Base-by-base conservation (phyloP, 352 stramenopile genomes). In the Phytophthora pluvialis region DNA sequence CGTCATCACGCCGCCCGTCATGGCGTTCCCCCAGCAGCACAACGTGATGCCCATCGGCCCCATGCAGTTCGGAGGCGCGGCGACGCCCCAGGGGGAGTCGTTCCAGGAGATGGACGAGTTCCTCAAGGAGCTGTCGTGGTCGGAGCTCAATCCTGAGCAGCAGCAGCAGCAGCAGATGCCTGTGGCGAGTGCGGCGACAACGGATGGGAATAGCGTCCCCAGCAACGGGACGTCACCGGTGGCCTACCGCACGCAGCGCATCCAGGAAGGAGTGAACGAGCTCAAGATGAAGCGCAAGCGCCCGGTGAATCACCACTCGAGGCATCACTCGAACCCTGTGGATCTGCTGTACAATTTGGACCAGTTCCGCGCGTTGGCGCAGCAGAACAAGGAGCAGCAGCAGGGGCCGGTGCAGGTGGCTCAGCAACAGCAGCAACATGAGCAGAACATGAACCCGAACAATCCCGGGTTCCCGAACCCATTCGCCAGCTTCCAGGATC, bases 251-350 rank as follows among this genome's bases (percentile, higher is more conserved):
- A 77, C 81, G 29, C 81, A 89, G 50, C 81, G 82, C 40, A 88
- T 91, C 40, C 78, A 89, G 38, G 78, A 81, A 25, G 80, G 77
- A 45, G 70, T 89, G 33, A 86, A 89, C 13, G 79, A 88, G 60
- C 74, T 89, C 63, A 87, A 90, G 64, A 91, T 93, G 82, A 93
- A 93, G 60, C 84, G 82, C 39, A 93, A 93, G 50, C 81, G 84
- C 5, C 76, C 83, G 0, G 60, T 70, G 18, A 75, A 58, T 46
- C 72, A 84, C 49, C 84, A 93, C 62, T 67, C 72, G 53, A 77
- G 84, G 3, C 77, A 87, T 57, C 81, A 90, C 75, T 91, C 84
- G 50, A 93, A 91, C 55, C 84, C 84, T 6, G 82, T 92, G n/a
- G 81, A 89, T 46, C 35, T 92, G 58, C 74, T 92, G 15, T 77